Evolutionary conservation across 1,284 basidiomycete genomes (phyloP).

Genomic region (Ustilago trichophora): DNA sequence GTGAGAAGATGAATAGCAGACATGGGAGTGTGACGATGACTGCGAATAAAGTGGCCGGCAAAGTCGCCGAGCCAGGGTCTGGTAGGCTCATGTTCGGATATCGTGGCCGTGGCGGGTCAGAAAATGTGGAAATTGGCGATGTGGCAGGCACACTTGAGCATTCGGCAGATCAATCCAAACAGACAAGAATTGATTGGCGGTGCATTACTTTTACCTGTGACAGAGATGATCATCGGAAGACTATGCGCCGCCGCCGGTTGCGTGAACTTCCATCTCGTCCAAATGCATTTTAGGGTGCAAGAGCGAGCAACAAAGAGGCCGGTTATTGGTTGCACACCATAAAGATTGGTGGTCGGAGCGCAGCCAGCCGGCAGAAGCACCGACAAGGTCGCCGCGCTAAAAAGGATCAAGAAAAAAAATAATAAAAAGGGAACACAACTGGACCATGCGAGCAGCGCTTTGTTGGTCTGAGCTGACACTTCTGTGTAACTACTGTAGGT

Average conservation of each 20-base stretch:
- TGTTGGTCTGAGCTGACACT: not conserved
- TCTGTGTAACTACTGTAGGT: too few species aligned
- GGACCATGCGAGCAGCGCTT: slow-evolving; percentile 2
- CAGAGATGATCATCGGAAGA: slow-evolving; percentile 6
- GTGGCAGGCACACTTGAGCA: too few species aligned
- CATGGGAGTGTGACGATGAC: too few species aligned
- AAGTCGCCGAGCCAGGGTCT: slow-evolving; percentile 12
- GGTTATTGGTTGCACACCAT: slow-evolving; percentile 2
- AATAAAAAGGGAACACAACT: not conserved
- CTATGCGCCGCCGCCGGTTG: slow-evolving; percentile 12
- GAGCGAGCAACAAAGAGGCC: not conserved
- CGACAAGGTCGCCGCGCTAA: slow-evolving; percentile 16
- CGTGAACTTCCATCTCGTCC: too few species aligned
- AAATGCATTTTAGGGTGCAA: not conserved
- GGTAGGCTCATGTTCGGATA: slow-evolving; percentile 4
- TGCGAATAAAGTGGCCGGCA: not conserved
- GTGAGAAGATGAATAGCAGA: too few species aligned
- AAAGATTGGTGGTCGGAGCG: slow-evolving; percentile 15
- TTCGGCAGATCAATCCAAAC: too few species aligned
- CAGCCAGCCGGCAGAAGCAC: slow-evolving; percentile 25
- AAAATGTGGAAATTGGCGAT: too few species aligned
- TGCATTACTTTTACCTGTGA: too few species aligned
- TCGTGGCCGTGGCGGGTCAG: slow-evolving; percentile 5
- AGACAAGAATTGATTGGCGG: too few species aligned
- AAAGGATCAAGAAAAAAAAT: not conserved